A percentile compares a stretch with the other conserved stretches of the same genome.
Conservation (phyloP, 192 early-diverging fungal species). For the Dimargaris xerosporica region DNA sequence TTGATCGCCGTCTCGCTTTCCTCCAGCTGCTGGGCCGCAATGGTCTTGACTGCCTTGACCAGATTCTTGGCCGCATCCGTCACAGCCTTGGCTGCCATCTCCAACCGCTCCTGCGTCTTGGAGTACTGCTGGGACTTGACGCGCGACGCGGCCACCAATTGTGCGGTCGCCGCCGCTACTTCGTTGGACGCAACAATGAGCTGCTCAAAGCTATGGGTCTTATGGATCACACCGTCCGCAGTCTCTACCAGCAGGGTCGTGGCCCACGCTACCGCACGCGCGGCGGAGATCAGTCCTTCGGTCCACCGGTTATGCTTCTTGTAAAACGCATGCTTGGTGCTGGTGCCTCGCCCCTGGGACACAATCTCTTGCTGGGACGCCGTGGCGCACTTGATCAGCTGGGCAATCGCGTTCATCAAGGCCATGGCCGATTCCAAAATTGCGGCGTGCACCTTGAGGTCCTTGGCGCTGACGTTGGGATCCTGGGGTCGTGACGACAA, state of each 20-base stretch:
- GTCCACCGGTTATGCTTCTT: constrained; percentile 99
- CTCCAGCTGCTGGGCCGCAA: constrained; percentile 52
- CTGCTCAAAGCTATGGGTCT: constrained; percentile 82
- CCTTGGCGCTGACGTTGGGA: constrained; percentile 43
- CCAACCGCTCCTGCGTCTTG: constrained; percentile 85
- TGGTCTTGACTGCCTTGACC: constrained; percentile 80
- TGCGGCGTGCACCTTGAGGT: constrained; percentile 80
- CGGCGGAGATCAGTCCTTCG: constrained; percentile 93
- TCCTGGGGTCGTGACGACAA: constrained; percentile 66
- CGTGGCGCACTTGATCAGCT: constrained; percentile 87
- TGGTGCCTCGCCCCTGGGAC: constrained; percentile 68
- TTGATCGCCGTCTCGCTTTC: constrained; percentile 37
- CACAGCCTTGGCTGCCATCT: constrained; percentile 84
- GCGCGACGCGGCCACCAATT: constrained; percentile 87
- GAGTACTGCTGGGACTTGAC: constrained; percentile 89
- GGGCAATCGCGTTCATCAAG: constrained; percentile 83
- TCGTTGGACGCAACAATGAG: constrained; percentile 96
- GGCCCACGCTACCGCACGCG: constrained; percentile 85
- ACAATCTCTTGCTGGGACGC: constrained; percentile 96
- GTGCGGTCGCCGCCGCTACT: constrained; percentile 89
- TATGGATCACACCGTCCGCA: constrained; percentile 88
- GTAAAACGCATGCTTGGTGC: constrained; percentile 80
- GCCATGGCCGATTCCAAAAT: constrained; percentile 84
- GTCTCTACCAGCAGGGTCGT: constrained; percentile 86
- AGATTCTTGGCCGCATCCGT: constrained; percentile 79